phyloP scores from a whole-genome alignment of 2,329 filamentous ascomycete species.

The Aureobasidium sp. region DNA sequence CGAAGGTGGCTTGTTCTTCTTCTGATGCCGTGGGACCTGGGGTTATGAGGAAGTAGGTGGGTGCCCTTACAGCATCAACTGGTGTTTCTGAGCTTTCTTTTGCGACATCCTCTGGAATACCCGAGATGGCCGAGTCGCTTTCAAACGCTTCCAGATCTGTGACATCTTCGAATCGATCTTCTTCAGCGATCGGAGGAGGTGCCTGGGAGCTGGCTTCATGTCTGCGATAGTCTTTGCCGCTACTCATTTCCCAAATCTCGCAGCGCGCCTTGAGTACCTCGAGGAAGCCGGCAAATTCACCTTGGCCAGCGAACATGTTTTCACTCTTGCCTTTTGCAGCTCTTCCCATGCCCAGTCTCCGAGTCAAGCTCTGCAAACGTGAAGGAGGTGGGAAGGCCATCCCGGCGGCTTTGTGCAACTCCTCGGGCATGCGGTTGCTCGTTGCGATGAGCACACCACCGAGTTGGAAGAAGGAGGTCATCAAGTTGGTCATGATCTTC shows the following conservation, averaged over 20 bases:
- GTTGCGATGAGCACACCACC: slow-evolving; percentile 73
- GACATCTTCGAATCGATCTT: slow-evolving; percentile 13
- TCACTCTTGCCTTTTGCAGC: slow-evolving; percentile 31
- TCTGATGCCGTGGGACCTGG: not conserved
- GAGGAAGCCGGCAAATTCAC: slow-evolving; percentile 68
- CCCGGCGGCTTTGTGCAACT: slow-evolving; percentile 65
- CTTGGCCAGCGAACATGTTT: slow-evolving; percentile 50
- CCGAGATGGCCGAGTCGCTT: not conserved
- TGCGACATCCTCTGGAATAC: not conserved
- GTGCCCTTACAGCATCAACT: slow-evolving; percentile 3
- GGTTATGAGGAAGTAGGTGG: slow-evolving; percentile 16
- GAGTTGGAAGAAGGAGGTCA: slow-evolving; percentile 72
- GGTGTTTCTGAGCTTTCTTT: not conserved
- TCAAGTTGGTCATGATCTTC: slow-evolving; percentile 70
- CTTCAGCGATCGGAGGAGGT: slow-evolving; percentile 10
- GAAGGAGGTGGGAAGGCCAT: slow-evolving; percentile 53
- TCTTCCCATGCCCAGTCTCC: slow-evolving; percentile 35
- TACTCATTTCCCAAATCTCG: slow-evolving; percentile 78
- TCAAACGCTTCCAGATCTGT: slow-evolving; percentile 11
- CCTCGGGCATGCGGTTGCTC: slow-evolving; percentile 76
- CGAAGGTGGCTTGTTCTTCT: slow-evolving; percentile 2
- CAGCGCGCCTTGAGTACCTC: slow-evolving; percentile 69
- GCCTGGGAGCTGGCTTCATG: slow-evolving; percentile 37
- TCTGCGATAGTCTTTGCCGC: slow-evolving; percentile 59
- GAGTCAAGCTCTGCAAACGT: slow-evolving; percentile 43